A percentile compares a stretch with the other conserved stretches of the same genome.
Conservation (phyloP, 805 yeast genomes). For the Saccharomycopsis sp. region DNA sequence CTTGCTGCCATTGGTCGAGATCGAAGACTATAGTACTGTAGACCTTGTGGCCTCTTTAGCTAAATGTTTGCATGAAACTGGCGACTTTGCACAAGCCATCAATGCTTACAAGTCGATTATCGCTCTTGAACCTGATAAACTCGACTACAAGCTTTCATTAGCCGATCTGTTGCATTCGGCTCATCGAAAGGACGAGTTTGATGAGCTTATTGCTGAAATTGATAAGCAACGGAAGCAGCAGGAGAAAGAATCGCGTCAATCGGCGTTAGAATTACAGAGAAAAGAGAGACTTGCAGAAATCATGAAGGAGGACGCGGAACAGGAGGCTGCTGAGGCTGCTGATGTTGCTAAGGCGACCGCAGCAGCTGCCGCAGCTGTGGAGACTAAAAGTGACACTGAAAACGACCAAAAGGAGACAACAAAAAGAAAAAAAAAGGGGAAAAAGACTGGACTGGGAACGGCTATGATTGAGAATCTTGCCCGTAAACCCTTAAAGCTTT, state of each 20-base stretch:
- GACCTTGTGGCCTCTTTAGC: slow-evolving; percentile 54
- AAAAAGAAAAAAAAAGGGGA: background rate
- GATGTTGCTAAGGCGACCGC: slow-evolving; percentile 16
- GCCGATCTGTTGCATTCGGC: slow-evolving; percentile 75
- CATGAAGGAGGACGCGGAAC: background rate
- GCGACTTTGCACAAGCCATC: slow-evolving; percentile 60
- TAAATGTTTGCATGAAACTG: slow-evolving; percentile 68
- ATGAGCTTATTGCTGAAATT: slow-evolving; percentile 48
- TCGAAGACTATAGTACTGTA: slow-evolving; percentile 45
- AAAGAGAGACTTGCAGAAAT: slow-evolving; percentile 15
- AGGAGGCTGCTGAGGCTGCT: background rate
- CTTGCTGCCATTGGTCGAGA: slow-evolving; percentile 47
- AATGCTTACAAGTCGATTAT: slow-evolving; percentile 50
- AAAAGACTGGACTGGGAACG: slow-evolving; percentile 23
- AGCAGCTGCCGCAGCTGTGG: background rate
- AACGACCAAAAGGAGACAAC: slow-evolving; percentile 1
- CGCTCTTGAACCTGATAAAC: slow-evolving; percentile 48
- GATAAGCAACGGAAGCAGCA: slow-evolving; percentile 31
- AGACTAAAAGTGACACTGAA: background rate
- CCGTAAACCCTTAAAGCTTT: slow-evolving; percentile 22
- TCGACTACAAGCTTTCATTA: slow-evolving; percentile 68
- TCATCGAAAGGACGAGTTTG: slow-evolving; percentile 54
- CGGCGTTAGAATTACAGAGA: slow-evolving; percentile 21
- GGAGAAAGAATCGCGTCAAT: slow-evolving; percentile 23
- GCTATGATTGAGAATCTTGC: slow-evolving; percentile 30